Evolutionary conservation across 2,329 filamentous ascomycete genomes (phyloP).

Genomic region (Neurospora sp.): DNA sequence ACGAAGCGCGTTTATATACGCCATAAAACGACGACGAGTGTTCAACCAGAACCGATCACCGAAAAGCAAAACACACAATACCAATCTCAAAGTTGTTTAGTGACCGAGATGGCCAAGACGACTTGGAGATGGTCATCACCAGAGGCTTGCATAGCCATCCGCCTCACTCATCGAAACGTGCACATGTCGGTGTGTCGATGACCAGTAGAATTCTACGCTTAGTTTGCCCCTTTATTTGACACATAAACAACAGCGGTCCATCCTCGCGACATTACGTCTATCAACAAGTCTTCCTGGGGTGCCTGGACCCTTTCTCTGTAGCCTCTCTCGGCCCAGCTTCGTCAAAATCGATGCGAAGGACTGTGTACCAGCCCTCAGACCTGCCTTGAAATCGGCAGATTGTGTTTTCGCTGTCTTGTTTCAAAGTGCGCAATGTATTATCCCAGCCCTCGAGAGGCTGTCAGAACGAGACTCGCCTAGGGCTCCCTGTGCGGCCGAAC

Average conservation of each 20-base stretch:
- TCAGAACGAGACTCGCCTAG: constrained; percentile 2
- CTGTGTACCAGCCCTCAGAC: neutral
- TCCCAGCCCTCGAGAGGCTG: neutral
- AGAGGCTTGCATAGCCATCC: neutral
- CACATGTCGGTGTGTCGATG: neutral
- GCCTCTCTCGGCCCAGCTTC: neutral
- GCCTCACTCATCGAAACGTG: neutral
- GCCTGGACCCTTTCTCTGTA: neutral
- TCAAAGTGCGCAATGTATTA: constrained; percentile 4
- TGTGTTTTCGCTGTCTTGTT: constrained; percentile 4
- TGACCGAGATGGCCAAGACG: neutral
- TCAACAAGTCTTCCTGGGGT: neutral
- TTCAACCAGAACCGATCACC: neutral
- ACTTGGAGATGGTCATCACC: neutral
- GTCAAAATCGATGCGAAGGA: constrained; percentile 1
- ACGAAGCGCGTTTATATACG: neutral
- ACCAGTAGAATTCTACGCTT: neutral
- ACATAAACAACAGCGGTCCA: neutral
- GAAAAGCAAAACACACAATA: neutral
- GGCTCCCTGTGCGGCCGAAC: constrained; percentile 3
- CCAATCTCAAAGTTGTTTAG: neutral
- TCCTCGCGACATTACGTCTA: constrained; percentile 3
- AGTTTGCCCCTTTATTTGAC: neutral
- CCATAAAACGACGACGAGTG: neutral
- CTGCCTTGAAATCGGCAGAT: neutral